Percentiles rank a stretch among this genome's conserved stretches.
Evolutionary conservation across 2,329 filamentous ascomycete genomes (phyloP).

Genomic region (Colletotrichum incanum): DNA sequence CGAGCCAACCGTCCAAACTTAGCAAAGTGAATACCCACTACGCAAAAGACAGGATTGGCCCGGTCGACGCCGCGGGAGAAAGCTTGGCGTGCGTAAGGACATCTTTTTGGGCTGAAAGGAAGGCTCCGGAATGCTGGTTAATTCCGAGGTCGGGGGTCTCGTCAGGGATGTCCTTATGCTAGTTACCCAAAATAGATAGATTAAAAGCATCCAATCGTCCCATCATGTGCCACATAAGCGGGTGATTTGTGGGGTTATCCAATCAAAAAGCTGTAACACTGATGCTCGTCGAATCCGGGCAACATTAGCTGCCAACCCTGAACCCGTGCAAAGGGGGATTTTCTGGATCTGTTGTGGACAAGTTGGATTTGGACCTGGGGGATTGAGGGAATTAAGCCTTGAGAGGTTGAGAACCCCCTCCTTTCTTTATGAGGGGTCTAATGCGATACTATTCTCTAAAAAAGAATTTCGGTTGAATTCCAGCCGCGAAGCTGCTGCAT

Average conservation of each 20-base stretch:
- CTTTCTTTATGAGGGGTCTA: background rate
- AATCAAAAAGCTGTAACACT: background rate
- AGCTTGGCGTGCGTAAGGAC: conserved; percentile 8
- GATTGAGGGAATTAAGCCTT: background rate
- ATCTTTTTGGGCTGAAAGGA: background rate
- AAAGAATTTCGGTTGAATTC: too few relatives aligned
- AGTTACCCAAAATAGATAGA: conserved; percentile 24
- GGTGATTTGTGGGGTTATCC: background rate
- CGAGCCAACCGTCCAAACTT: background rate
- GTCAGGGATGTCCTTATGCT: background rate
- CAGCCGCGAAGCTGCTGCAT: background rate
- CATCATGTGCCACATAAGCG: background rate
- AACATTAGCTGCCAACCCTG: too few relatives aligned
- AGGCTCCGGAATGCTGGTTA: background rate
- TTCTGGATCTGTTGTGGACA: background rate
- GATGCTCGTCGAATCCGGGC: conserved; percentile 5
- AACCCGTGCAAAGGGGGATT: background rate
- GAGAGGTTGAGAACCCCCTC: background rate
- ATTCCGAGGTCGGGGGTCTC: background rate
- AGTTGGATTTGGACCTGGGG: background rate
- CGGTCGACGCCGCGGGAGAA: background rate
- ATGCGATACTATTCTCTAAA: too few relatives aligned
- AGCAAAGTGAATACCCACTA: background rate
- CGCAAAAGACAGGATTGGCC: background rate
- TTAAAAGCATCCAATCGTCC: conserved; percentile 1